phyloP scores from a whole-genome alignment of 2,329 filamentous ascomycete species.

The Xylariaceae sp. region DNA sequence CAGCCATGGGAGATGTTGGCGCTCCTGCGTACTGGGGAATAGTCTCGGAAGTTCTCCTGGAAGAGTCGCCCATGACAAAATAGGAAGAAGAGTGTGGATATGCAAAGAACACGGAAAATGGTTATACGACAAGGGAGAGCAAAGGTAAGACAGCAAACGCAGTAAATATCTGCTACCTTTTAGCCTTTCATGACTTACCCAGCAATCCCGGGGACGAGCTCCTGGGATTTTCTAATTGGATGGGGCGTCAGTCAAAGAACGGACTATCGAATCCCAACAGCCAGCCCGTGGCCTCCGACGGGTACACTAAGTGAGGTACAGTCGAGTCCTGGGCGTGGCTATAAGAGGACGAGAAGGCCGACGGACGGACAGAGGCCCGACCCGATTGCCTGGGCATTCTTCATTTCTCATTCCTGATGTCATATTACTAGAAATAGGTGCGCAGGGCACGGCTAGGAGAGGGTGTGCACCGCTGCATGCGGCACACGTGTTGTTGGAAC shows the following conservation, averaged over 20 bases:
- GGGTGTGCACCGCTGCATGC: background rate
- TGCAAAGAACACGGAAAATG: background rate
- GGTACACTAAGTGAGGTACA: background rate
- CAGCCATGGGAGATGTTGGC: slow-evolving; percentile 4
- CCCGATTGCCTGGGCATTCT: background rate
- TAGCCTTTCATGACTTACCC: slow-evolving; percentile 2
- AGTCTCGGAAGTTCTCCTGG: slow-evolving; percentile 14
- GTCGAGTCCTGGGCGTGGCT: slow-evolving; percentile 4
- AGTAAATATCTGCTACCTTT: slow-evolving; percentile 5
- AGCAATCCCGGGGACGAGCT: slow-evolving; percentile 9
- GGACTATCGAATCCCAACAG: slow-evolving; percentile 12
- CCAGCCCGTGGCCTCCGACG: background rate
- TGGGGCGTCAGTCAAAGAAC: slow-evolving; percentile 10
- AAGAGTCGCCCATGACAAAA: slow-evolving; percentile 16
- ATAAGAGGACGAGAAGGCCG: background rate
- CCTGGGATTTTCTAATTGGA: slow-evolving; percentile 8
- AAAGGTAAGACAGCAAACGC: slow-evolving; percentile 7
- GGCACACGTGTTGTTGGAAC: slow-evolving; percentile 9
- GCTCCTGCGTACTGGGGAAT: slow-evolving; percentile 7
- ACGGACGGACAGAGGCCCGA: slow-evolving; percentile 9
- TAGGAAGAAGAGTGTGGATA: background rate
- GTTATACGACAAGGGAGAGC: slow-evolving; percentile 2
- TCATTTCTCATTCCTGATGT: background rate
- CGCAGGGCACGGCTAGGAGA: background rate
- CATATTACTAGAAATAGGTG: slow-evolving; percentile 12